These are phyloP conservation scores for Micromonas commoda DNA, from an alignment of 139 green algal species.

Conservation along the genomic window DNA sequence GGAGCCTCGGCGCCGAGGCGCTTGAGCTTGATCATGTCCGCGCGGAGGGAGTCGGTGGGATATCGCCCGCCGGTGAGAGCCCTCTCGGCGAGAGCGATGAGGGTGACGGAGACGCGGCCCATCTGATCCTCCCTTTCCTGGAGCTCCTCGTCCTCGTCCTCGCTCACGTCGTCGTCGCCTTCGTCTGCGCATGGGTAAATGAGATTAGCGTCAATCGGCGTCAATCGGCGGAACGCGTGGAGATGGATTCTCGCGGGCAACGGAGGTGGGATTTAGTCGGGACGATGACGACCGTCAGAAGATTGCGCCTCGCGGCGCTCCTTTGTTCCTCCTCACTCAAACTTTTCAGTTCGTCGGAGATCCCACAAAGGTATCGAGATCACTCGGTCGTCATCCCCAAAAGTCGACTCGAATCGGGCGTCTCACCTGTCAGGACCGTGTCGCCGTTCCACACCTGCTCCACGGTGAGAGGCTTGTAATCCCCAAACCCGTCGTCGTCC, in stretches of 20 bases:
- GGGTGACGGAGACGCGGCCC: not conserved
- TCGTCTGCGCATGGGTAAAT: too few species aligned
- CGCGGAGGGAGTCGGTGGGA: not conserved
- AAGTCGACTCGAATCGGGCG: not conserved
- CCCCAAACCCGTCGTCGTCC: not conserved
- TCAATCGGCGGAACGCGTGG: too few species aligned
- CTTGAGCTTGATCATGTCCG: not conserved
- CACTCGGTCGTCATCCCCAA: not conserved
- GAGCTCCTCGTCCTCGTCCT: not conserved
- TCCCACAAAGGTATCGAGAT: not conserved
- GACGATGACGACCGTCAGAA: too few species aligned
- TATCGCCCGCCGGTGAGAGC: not conserved
- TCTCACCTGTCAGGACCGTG: not conserved
- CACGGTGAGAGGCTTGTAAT: not conserved
- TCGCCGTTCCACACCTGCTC: not conserved
- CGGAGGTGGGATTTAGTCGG: too few species aligned
- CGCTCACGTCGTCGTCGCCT: not conserved
- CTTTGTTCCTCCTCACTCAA: not conserved
- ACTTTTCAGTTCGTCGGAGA: not conserved
- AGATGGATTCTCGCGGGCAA: too few species aligned
- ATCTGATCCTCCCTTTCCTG: not conserved
- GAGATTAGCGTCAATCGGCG: too few species aligned
- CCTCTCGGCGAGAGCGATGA: not conserved
- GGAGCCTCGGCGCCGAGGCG: not conserved
- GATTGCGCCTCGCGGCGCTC: not conserved